Evolutionary conservation across 192 early-diverging fungal species (phyloP).

Genomic region (Podila epicladia): DNA sequence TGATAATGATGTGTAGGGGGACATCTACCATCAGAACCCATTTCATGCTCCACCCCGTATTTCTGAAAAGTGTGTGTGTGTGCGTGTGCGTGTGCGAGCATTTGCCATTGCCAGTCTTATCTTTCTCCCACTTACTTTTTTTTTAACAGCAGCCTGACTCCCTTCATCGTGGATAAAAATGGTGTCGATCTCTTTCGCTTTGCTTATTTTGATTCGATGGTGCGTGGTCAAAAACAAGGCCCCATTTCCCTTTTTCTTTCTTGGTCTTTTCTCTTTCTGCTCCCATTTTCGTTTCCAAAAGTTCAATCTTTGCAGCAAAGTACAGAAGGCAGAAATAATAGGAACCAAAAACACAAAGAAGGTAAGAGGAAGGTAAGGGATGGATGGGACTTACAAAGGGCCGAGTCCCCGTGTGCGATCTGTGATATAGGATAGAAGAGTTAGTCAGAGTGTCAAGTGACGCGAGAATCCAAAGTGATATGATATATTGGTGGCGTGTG

Average conservation of each 20-base stretch:
- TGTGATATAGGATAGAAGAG: background rate
- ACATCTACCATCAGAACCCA: constrained; percentile 2
- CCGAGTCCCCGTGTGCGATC: constrained; percentile 50
- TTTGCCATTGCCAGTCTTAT: background rate
- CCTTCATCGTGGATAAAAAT: background rate
- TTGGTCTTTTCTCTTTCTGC: constrained; percentile 22
- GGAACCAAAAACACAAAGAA: constrained; percentile 41
- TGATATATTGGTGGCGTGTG: too few species aligned
- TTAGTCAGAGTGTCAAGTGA: too few species aligned
- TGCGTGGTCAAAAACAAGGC: constrained; percentile 30
- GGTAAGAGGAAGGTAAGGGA: constrained; percentile 30
- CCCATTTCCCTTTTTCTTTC: constrained; percentile 39
- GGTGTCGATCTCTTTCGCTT: background rate
- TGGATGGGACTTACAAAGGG: constrained; percentile 50
- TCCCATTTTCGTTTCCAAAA: constrained; percentile 46
- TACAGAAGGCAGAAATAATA: constrained; percentile 41
- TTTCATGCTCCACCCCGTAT: background rate
- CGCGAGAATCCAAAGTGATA: too few species aligned
- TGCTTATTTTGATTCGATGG: constrained; percentile 3
- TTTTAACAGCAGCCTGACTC: background rate
- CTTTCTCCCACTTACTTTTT: background rate
- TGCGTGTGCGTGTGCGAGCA: background rate
- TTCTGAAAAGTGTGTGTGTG: background rate
- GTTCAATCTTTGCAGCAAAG: constrained; percentile 45
- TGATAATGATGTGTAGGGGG: constrained; percentile 22